Evolutionary conservation across 2,329 filamentous ascomycete genomes (phyloP), one percentile per base, ranked within the genome.

Genomic region (Peltaster fructicola): DNA sequence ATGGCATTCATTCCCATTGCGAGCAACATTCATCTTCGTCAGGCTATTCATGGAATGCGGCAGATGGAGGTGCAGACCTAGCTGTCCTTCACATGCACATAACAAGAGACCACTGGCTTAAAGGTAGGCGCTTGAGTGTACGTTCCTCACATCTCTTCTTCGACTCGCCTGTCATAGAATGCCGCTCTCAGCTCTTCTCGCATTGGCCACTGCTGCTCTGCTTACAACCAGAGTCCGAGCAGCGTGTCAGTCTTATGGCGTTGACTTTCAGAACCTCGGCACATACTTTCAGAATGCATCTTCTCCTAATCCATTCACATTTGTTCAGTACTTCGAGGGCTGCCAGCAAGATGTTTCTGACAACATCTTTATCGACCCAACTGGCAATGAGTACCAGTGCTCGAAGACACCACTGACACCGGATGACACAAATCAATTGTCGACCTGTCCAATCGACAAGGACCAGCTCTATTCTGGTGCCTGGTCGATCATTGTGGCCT

Each of bases 231-330:
- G n/a, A n/a, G n/a, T n/a, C n/a, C n/a, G n/a, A n/a, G n/a, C n/a
- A n/a, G n/a, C n/a, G n/a, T 47, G 44, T 26, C 27, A 37, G 15
- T 41, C 40, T 8, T 48, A 32, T 20, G 44, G 44, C 20, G 36
- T 46, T 10, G 56, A 60, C 33, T 60, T 54, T 27, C 38, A 54
- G 20, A 46, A 53, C 33, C 52, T 50, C 16, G 48, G 47, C 2
- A 31, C 38, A 10, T 60, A 59, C 38, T 60, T 58, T 34, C 56
- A 59, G 34, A 57, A 59, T 35, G 45, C 45, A 5, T 36, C 43
- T 7, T 56, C 52, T 0, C 41, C 36, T 3, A 52, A 54, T 1
- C 33, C 35, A 5, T 60, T 59, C 33, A 55, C 52, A 8, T 50
- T 50, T 14, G 52, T 56, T 4, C 52, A 51, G 3, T 48, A 54